Percentiles rank a stretch among this genome's conserved stretches.
Evolutionary conservation across 805 yeast genomes (phyloP).

Genomic region (Wickerhamomyces pijperi): DNA sequence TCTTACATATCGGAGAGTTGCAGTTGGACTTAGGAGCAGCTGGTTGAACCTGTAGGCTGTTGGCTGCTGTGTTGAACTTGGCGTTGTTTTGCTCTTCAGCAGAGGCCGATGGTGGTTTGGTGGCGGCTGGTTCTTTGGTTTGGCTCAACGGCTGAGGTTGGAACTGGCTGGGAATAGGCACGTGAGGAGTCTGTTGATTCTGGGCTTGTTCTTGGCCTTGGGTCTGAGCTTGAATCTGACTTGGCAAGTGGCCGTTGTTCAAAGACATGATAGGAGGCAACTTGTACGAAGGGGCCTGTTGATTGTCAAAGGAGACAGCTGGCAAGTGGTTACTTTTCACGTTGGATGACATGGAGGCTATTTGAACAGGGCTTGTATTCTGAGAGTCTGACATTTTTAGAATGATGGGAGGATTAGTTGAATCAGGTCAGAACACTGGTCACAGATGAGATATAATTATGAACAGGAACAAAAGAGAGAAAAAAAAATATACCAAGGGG

Average conservation of each 20-base stretch:
- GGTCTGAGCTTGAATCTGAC: background rate
- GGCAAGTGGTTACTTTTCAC: background rate
- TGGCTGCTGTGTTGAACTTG: background rate
- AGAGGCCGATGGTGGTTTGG: background rate
- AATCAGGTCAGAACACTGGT: too few relatives aligned
- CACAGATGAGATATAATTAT: too few relatives aligned
- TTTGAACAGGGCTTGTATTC: background rate
- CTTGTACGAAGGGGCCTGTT: background rate
- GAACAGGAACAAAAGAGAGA: too few relatives aligned
- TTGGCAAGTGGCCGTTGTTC: background rate
- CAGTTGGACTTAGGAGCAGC: slow-evolving; percentile 38
- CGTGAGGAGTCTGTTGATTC: background rate
- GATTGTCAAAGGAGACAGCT: background rate
- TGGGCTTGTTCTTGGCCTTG: too few relatives aligned
- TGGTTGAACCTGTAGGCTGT: background rate
- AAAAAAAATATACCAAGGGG: too few relatives aligned
- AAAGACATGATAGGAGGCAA: background rate
- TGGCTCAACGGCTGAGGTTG: background rate
- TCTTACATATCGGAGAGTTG: slow-evolving; percentile 67
- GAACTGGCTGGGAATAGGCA: background rate
- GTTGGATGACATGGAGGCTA: background rate
- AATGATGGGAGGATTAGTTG: too few relatives aligned
- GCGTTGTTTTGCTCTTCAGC: background rate
- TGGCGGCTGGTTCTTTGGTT: background rate
- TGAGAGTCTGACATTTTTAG: background rate